phyloP scores from a whole-genome alignment of 2,329 filamentous ascomycete species.

The Fusarium sp. region DNA sequence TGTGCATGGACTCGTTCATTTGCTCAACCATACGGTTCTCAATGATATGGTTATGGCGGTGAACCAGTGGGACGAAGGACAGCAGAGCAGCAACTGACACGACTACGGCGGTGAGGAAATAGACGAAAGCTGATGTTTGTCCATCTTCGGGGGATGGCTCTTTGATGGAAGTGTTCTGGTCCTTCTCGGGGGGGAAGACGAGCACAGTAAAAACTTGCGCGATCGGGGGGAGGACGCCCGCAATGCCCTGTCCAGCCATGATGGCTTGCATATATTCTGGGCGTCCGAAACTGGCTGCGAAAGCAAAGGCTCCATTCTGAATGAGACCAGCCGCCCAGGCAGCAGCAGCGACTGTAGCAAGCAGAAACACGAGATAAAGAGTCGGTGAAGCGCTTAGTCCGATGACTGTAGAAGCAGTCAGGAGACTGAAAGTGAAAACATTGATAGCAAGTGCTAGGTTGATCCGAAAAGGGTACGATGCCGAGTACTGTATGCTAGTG shows the following conservation, averaged over 20 bases:
- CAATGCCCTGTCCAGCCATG: slow-evolving; percentile 93
- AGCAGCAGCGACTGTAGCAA: slow-evolving; percentile 82
- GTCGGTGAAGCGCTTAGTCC: slow-evolving; percentile 71
- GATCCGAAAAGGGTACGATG: slow-evolving; percentile 90
- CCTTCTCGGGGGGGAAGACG: slow-evolving; percentile 55
- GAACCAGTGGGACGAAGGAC: slow-evolving; percentile 79
- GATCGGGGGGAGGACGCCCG: slow-evolving; percentile 87
- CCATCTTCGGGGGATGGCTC: slow-evolving; percentile 40
- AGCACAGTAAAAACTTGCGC: slow-evolving; percentile 89
- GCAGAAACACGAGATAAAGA: slow-evolving; percentile 82
- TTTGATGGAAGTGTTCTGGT: slow-evolving; percentile 30
- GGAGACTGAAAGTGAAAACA: slow-evolving; percentile 77
- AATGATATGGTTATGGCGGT: slow-evolving; percentile 65
- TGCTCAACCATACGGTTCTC: slow-evolving; percentile 60
- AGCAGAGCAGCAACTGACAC: slow-evolving; percentile 77
- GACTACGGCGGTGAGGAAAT: slow-evolving; percentile 87
- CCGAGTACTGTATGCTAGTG: slow-evolving; percentile 80
- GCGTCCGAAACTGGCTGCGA: slow-evolving; percentile 84
- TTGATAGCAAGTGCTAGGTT: slow-evolving; percentile 80
- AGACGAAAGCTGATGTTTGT: slow-evolving; percentile 78
- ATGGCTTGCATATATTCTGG: slow-evolving; percentile 94
- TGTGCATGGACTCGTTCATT: slow-evolving; percentile 61
- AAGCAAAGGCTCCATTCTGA: slow-evolving; percentile 95
- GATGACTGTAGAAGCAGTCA: slow-evolving; percentile 81
- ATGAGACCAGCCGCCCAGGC: slow-evolving; percentile 85